phyloP scores from a whole-genome alignment of 129 eudicot species.

The Saposhnikovia divaricata region DNA sequence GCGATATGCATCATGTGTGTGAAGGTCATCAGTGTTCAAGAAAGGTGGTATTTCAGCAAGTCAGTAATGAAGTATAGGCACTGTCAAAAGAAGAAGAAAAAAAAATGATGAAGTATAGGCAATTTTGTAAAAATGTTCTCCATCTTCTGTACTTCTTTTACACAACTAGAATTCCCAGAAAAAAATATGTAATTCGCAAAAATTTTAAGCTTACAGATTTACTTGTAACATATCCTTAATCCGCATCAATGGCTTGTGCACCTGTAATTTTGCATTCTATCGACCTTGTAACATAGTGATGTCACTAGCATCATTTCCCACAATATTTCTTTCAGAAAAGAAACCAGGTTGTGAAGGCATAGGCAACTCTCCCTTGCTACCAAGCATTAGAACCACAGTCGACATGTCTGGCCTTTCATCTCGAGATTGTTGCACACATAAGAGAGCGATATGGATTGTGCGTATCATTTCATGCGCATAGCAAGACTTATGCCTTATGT shows the following conservation, averaged over 20 bases:
- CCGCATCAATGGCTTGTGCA: neutral
- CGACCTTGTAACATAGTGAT: neutral
- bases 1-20: too few relatives aligned
- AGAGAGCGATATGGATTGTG: neutral
- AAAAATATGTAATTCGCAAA: too few relatives aligned
- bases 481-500: neutral
- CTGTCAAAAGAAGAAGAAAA: too few relatives aligned
- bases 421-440: neutral
- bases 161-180: too few relatives aligned
- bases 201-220: too few relatives aligned
- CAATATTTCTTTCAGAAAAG: neutral
- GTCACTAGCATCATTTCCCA: neutral
- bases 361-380: conserved; percentile 3
- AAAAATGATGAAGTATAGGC: too few relatives aligned
- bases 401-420: neutral
- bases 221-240: neutral
- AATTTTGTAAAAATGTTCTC: too few relatives aligned
- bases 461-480: neutral
- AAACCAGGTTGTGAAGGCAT: neutral
- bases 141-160: too few relatives aligned
- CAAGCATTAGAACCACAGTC: conserved; percentile 4
- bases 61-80: too few relatives aligned
- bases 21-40: too few relatives aligned
- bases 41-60: too few relatives aligned
- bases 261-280: neutral